Conservation (phyloP, 2,329 filamentous ascomycete species). For the Cryoendolithus antarcticus region DNA sequence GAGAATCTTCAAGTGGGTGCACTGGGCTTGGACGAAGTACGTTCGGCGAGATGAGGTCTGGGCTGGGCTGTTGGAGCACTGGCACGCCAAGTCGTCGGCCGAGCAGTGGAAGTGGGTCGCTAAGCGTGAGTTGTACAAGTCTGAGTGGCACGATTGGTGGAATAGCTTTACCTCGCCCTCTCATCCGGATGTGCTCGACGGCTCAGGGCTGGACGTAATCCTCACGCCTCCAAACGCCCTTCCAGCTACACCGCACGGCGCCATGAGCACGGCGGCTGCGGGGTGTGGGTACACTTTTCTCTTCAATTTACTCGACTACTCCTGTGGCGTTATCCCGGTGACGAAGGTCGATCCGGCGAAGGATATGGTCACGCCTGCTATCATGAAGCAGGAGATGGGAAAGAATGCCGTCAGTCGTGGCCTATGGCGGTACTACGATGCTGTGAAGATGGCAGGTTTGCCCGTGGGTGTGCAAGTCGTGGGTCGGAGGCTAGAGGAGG, state of each 20-base stretch:
- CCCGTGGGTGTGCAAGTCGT: conserved; percentile 80
- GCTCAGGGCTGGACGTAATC: conserved; percentile 54
- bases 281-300: conserved; percentile 89
- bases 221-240: conserved; percentile 81
- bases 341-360: conserved; percentile 64
- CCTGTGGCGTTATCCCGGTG: conserved; percentile 69
- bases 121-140: conserved; percentile 64
- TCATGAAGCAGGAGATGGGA: conserved; percentile 46
- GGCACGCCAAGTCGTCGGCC: conserved; percentile 58
- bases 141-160: conserved; percentile 78
- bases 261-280: conserved; percentile 73
- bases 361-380: conserved; percentile 52
- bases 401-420: conserved; percentile 65
- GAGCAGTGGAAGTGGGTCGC: conserved; percentile 76
- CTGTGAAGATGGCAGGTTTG: conserved; percentile 69
- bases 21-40: conserved; percentile 84
- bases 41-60: conserved; percentile 62
- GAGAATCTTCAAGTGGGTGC: conserved; percentile 64
- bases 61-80: conserved; percentile 63
- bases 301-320: conserved; percentile 86
- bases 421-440: conserved; percentile 78
- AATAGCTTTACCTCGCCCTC: conserved; percentile 38
- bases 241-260: conserved; percentile 73
- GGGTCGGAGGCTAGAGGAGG: conserved; percentile 67
- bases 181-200: conserved; percentile 8